Conservation (phyloP, 768 basidiomycete species). For the Termitomyces sp. region DNA sequence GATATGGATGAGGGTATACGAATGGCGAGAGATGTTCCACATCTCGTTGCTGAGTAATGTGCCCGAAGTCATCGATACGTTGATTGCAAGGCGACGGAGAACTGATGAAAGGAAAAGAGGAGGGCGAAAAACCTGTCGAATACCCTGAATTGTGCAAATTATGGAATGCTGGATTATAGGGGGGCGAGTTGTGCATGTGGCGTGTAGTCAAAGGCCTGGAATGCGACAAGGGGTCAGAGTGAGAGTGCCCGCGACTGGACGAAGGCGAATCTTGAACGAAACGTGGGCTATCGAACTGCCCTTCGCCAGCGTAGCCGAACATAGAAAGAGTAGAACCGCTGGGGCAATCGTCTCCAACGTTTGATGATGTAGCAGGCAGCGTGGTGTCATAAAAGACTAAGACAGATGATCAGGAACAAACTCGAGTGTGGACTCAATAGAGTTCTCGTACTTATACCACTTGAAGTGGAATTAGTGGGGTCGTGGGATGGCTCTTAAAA, state of each 20-base stretch:
- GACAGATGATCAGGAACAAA: conserved; percentile 5
- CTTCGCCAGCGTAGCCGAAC: conserved; percentile 22
- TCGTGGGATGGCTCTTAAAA: conserved; percentile 15
- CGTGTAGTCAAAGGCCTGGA: conserved; percentile 12
- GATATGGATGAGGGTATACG: conserved; percentile 30
- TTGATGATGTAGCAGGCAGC: conserved; percentile 11
- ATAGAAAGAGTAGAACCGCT: conserved; percentile 14
- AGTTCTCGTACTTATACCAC: conserved; percentile 18
- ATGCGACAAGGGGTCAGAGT: conserved; percentile 13
- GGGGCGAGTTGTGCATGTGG: conserved; percentile 11
- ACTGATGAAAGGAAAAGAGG: conserved; percentile 21
- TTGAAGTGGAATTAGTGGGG: conserved; percentile 5
- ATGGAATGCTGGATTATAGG: conserved; percentile 14
- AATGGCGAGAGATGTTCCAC: conserved; percentile 27
- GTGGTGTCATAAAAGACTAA: conserved; percentile 23
- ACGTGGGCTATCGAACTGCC: conserved; percentile 16
- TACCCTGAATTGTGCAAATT: conserved; percentile 10
- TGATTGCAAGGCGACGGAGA: conserved; percentile 26
- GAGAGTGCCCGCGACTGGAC: conserved; percentile 20
- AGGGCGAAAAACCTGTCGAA: conserved; percentile 17
- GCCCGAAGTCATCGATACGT: conserved; percentile 27
- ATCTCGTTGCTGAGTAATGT: conserved; percentile 34
- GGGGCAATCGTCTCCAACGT: conserved; percentile 9
- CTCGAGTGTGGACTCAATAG: conserved; percentile 16
- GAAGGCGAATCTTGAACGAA: conserved; percentile 19